phyloP scores from a whole-genome alignment of 176 grass and related monocot genomes.

The Hordeum vulgare region DNA sequence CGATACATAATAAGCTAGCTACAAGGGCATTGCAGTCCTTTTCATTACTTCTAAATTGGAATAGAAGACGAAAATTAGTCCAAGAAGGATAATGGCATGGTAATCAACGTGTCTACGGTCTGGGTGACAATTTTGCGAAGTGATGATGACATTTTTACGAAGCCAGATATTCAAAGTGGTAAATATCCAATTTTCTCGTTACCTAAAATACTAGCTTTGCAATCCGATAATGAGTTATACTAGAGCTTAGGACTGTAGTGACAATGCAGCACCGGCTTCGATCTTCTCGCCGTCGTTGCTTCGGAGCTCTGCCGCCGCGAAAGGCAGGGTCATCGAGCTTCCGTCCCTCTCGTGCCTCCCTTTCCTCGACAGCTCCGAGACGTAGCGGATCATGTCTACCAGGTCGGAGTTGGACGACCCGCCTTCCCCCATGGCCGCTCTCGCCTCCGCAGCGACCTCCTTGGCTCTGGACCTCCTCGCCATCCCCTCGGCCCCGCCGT shows the following conservation, averaged over 20 bases:
- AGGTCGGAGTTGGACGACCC: constrained; percentile 23
- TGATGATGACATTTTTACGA: too few relatives aligned
- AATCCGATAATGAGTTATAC: background rate
- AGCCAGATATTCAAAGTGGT: too few relatives aligned
- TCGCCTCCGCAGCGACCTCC: background rate
- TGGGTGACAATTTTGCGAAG: too few relatives aligned
- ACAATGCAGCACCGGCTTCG: background rate
- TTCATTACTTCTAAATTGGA: too few relatives aligned
- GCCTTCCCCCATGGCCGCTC: constrained; percentile 1
- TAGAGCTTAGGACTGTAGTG: background rate
- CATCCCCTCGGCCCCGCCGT: background rate
- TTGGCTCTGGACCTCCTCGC: background rate
- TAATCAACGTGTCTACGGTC: too few relatives aligned
- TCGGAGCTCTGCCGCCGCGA: background rate
- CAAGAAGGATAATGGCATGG: too few relatives aligned
- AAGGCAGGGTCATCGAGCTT: too few relatives aligned
- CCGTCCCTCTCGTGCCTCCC: background rate
- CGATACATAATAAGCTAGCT: too few relatives aligned
- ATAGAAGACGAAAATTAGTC: too few relatives aligned
- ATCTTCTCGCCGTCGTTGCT: background rate
- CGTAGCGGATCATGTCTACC: background rate
- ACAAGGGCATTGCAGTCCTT: too few relatives aligned
- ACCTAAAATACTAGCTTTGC: too few relatives aligned
- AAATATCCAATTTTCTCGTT: too few relatives aligned
- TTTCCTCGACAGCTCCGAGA: background rate